phyloP scores from a whole-genome alignment of 768 basidiomycete species.

The Hygrophorus russula region DNA sequence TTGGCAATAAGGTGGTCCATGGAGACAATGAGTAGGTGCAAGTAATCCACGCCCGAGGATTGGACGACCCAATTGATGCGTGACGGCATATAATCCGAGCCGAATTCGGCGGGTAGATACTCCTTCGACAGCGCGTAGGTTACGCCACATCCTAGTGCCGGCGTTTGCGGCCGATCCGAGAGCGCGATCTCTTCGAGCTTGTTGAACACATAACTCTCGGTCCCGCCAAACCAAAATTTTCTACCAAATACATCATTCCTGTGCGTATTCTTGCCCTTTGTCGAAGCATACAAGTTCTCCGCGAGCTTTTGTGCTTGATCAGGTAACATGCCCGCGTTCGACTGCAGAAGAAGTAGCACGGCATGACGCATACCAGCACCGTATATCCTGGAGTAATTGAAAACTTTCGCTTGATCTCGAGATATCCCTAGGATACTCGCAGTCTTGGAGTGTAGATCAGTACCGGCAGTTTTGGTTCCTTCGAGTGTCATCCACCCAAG shows the following conservation, averaged over 20 bases:
- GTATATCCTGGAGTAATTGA: conserved; percentile 98
- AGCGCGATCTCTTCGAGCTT: conserved; percentile 92
- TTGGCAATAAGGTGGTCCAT: conserved; percentile 81
- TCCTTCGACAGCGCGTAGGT: conserved; percentile 89
- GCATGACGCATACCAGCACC: conserved; percentile 98
- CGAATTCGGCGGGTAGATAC: conserved; percentile 72
- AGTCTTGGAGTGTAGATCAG: conserved; percentile 95
- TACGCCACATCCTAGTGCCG: conserved; percentile 88
- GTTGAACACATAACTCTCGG: conserved; percentile 96
- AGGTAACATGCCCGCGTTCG: conserved; percentile 67
- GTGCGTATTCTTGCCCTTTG: conserved; percentile 86
- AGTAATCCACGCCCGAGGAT: conserved; percentile 96
- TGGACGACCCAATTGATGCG: conserved; percentile 99
- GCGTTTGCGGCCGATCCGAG: conserved; percentile 79
- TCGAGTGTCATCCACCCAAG: conserved; percentile 99
- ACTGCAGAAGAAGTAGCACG: conserved; percentile 74
- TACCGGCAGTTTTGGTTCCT: conserved; percentile 89
- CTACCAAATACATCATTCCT: conserved; percentile 61
- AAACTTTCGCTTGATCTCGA: conserved; percentile 92
- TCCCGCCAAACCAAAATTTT: conserved; percentile 95
- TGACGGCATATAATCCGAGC: conserved; percentile 86
- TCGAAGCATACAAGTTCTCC: conserved; percentile 78
- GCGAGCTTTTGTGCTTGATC: conserved; percentile 75
- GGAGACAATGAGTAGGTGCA: conserved; percentile 89
- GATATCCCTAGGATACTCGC: conserved; percentile 88